Conservation (phyloP, 805 yeast genomes). For the Sugiyamaella lignohabitans region DNA sequence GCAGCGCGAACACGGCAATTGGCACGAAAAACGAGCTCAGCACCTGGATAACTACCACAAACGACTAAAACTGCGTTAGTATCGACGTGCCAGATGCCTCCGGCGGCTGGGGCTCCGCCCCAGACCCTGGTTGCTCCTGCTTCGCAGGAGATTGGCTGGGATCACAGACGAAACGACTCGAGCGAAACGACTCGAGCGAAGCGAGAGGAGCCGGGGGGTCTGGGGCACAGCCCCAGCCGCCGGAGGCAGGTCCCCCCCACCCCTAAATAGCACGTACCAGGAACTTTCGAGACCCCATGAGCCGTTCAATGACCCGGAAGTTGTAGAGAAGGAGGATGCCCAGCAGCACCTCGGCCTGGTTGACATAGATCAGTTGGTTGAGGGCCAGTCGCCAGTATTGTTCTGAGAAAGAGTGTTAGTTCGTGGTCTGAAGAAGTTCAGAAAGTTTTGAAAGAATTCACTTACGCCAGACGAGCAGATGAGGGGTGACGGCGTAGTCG, state of each 20-base stretch:
- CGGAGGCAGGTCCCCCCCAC: too few species aligned
- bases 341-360: conserved; percentile 35
- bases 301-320: conserved; percentile 35
- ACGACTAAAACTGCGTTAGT: conserved; percentile 15
- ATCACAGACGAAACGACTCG: too few species aligned
- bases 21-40: conserved; percentile 22
- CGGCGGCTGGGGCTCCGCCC: not conserved
- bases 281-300: conserved; percentile 34
- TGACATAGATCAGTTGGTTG: conserved; percentile 28
- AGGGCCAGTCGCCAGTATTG: conserved; percentile 34
- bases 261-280: conserved; percentile 11
- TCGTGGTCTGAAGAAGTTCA: too few species aligned
- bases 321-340: conserved; percentile 34
- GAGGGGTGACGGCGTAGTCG: conserved; percentile 32
- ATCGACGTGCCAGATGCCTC: too few species aligned
- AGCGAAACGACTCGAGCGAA: too few species aligned
- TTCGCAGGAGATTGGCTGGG: not conserved
- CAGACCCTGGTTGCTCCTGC: not conserved
- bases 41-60: conserved; percentile 21
- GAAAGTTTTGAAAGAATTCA: too few species aligned
- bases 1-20: conserved; percentile 13
- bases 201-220: too few species aligned
- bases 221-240: too few species aligned
- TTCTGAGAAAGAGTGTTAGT: too few species aligned
- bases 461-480: conserved; percentile 30